These are phyloP conservation scores for Stropharia rugosoannulata DNA, from an alignment of 768 basidiomycete genomes.

Conservation along the genomic window DNA sequence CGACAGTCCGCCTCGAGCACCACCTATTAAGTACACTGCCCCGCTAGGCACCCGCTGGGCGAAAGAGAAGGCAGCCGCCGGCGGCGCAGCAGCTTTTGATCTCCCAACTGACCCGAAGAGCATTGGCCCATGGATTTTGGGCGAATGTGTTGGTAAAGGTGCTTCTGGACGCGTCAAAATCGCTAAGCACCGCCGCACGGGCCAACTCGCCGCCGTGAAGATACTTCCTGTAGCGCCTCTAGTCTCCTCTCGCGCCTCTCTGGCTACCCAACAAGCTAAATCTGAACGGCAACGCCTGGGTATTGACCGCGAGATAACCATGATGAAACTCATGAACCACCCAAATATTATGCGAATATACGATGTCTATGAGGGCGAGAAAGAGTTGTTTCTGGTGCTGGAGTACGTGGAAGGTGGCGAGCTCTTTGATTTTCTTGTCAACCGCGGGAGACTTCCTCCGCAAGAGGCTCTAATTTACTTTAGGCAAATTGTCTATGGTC, in stretches of 20 bases:
- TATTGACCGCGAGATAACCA: slow-evolving; percentile 92
- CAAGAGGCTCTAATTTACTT: slow-evolving; percentile 89
- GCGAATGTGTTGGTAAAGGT: slow-evolving; percentile 92
- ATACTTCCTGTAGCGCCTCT: slow-evolving; percentile 86
- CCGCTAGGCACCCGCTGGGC: slow-evolving; percentile 83
- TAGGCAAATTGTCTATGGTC: slow-evolving; percentile 92
- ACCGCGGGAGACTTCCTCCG: slow-evolving; percentile 76
- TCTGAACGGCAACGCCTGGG: slow-evolving; percentile 81
- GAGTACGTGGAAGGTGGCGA: slow-evolving; percentile 97
- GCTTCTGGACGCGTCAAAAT: slow-evolving; percentile 94
- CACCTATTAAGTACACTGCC: slow-evolving; percentile 68
- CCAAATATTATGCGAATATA: slow-evolving; percentile 95
- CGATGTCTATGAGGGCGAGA: slow-evolving; percentile 93
- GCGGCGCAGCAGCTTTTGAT: slow-evolving; percentile 70
- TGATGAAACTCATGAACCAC: slow-evolving; percentile 99
- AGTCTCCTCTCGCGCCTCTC: slow-evolving; percentile 67
- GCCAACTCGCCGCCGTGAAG: slow-evolving; percentile 93
- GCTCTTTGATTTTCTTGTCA: slow-evolving; percentile 94
- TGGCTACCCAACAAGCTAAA: slow-evolving; percentile 66
- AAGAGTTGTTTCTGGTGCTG: slow-evolving; percentile 87
- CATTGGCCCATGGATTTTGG: slow-evolving; percentile 92
- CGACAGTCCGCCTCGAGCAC: slow-evolving; percentile 65
- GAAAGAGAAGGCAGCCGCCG: slow-evolving; percentile 84
- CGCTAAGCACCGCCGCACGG: slow-evolving; percentile 81
- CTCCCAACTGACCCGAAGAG: slow-evolving; percentile 80